Conservation (phyloP, 1,284 basidiomycete genomes). For the Ceratobasidium sp. region DNA sequence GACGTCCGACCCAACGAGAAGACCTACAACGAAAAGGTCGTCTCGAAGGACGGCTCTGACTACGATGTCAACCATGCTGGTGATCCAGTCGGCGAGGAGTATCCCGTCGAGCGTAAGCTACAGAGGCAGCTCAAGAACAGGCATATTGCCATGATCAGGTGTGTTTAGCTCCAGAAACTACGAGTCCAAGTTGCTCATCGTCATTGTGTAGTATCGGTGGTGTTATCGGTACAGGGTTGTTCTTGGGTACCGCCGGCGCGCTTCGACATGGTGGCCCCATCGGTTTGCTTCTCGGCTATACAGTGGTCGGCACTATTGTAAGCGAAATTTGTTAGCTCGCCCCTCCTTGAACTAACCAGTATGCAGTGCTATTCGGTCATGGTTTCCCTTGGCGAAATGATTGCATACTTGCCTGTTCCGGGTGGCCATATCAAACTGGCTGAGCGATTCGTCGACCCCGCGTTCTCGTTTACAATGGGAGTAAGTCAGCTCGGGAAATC, state of each 20-base stretch:
- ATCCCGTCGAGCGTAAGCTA: slow-evolving; percentile 36
- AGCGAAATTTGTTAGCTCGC: no score
- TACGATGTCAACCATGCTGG: slow-evolving; percentile 38
- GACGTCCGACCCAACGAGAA: slow-evolving; percentile 16
- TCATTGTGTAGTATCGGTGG: slow-evolving; percentile 62
- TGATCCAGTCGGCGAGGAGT: slow-evolving; percentile 40
- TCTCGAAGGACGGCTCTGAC: slow-evolving; percentile 24
- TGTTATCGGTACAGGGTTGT: slow-evolving; percentile 77
- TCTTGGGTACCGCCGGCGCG: slow-evolving; percentile 42
- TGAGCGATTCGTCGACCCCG: slow-evolving; percentile 83
- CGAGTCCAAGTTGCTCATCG: no score
- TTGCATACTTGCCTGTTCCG: slow-evolving; percentile 77
- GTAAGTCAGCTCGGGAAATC: slow-evolving; percentile 30
- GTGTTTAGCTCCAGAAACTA: no score
- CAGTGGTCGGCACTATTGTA: slow-evolving; percentile 73
- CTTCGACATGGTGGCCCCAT: slow-evolving; percentile 49
- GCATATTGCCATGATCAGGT: no score
- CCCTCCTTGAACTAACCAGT: slow-evolving; percentile 57
- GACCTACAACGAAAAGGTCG: slow-evolving; percentile 24
- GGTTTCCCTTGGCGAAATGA: slow-evolving; percentile 72
- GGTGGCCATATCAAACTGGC: slow-evolving; percentile 86
- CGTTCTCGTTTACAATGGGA: slow-evolving; percentile 85
- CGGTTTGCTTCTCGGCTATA: slow-evolving; percentile 50
- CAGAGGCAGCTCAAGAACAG: slow-evolving; percentile 50
- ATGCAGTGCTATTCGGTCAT: slow-evolving; percentile 72